Percentiles rank a stretch among this genome's conserved stretches.
These are phyloP conservation scores for Aspergillus hiratsukae DNA, from an alignment of 2,329 filamentous ascomycete genomes.

Conservation along the genomic window DNA sequence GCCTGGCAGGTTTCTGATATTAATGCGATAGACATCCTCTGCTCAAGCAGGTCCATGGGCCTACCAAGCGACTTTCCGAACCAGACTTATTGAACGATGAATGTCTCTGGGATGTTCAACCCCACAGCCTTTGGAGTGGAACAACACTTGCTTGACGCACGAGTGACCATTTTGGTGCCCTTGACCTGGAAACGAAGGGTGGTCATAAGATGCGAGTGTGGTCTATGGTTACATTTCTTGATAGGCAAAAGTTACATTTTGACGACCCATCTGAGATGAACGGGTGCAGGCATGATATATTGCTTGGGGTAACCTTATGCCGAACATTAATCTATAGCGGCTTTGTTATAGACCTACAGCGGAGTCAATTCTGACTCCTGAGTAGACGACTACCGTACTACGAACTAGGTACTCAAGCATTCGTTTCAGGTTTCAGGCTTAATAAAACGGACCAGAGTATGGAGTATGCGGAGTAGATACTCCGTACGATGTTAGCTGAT, in stretches of 20 bases:
- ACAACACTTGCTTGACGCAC: not conserved
- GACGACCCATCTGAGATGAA: not conserved
- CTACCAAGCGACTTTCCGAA: not conserved
- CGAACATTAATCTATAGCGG: not conserved
- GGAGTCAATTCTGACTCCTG: not conserved
- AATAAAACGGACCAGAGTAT: not conserved
- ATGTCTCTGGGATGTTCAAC: not conserved
- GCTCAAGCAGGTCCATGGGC: too few species aligned
- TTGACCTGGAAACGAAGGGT: not conserved
- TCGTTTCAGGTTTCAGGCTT: not conserved
- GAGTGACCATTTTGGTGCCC: not conserved
- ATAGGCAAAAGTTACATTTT: not conserved
- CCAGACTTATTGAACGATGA: not conserved
- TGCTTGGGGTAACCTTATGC: not conserved
- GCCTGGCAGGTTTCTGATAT: not conserved
- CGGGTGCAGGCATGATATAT: not conserved
- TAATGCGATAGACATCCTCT: too few species aligned
- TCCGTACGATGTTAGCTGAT: not conserved
- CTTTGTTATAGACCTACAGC: too few species aligned
- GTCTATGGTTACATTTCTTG: not conserved
- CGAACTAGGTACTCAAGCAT: not conserved
- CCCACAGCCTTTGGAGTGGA: not conserved
- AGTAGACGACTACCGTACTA: not conserved
- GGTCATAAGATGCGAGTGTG: not conserved
- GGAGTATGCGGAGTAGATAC: not conserved